These are phyloP conservation scores for Hymenochaete sp. DNA, from an alignment of 1,284 basidiomycete species.

Conservation along the genomic window DNA sequence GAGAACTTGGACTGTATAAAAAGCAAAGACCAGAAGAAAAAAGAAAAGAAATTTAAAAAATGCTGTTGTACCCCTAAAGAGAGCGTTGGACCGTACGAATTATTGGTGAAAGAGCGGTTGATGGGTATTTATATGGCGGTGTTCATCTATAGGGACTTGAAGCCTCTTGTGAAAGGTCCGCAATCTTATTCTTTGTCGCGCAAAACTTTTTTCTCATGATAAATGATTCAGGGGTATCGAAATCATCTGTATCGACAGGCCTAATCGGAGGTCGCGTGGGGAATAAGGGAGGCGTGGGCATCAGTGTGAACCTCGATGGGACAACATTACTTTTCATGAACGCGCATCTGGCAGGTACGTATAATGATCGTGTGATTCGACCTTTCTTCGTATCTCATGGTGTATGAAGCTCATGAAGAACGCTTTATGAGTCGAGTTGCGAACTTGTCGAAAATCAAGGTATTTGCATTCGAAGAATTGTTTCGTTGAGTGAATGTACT, in stretches of 20 bases:
- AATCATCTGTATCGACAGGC: constrained; percentile 72
- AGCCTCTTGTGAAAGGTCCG: constrained; percentile 49
- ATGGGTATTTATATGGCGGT: constrained; percentile 81
- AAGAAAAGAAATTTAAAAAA: constrained; percentile 30
- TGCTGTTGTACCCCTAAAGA: constrained; percentile 24
- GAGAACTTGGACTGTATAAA: background rate
- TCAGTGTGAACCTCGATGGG: constrained; percentile 67
- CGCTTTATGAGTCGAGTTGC: constrained; percentile 59
- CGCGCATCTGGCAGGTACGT: constrained; percentile 74
- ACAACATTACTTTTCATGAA: constrained; percentile 78
- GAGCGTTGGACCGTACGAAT: constrained; percentile 64
- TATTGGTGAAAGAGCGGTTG: constrained; percentile 77
- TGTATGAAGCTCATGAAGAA: constrained; percentile 61
- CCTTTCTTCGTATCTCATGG: constrained; percentile 12
- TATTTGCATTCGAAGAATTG: constrained; percentile 22
- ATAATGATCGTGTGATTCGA: background rate
- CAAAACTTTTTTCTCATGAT: background rate
- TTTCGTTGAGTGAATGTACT: constrained; percentile 12
- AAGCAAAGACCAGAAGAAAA: constrained; percentile 22
- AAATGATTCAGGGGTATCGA: constrained; percentile 44
- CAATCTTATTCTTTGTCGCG: constrained; percentile 8
- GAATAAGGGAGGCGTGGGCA: constrained; percentile 81
- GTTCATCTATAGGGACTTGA: constrained; percentile 61
- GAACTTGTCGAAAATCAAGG: constrained; percentile 71
- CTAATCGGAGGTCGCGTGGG: constrained; percentile 82